Evolutionary conservation across 2,329 filamentous ascomycete genomes (phyloP), one percentile per base, ranked within the genome.

Genomic region (Exutisphaerella laricina): DNA sequence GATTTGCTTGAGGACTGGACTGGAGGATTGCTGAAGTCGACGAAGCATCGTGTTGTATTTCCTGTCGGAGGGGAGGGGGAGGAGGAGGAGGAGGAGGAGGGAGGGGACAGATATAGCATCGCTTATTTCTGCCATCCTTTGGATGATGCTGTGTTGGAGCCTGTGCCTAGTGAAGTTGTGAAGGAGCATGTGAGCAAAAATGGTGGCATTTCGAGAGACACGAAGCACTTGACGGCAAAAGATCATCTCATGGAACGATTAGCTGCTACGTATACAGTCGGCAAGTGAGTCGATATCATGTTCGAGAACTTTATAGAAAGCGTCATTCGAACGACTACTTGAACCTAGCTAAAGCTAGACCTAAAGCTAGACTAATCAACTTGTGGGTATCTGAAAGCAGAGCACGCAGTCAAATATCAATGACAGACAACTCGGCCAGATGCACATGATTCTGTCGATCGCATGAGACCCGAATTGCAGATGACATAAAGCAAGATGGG

Each of bases 1-100:
- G 82, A 86, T 58, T 55, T 85, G 23, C 67, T 86, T 10, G 84
- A 80, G 23, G 92, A 94, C 64, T 97, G 90, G 90, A 97, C 92
- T 1, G 84, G 85, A 51, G 88, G 89, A 0, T 66, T 96, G 34
- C 74, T 97, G 50, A 84, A 88, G 56, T 88, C 83, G 55, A 96
- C 90, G 0, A 79, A 96, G 4, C 92, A 97, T 61, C 74, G 90
- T 8, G 92, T 97, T 21, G 80, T 90, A 0, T 92, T 95, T 52
- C 73, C 75, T 5, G 43, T 44, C 10, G 20, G 7, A 21, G 33
- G 33, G 21, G 18, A 2, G 3, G n/a, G n/a, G n/a, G n/a, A n/a
- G n/a, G n/a, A n/a, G 62, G 48, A 48, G 56, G 17, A 60, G 70
- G 14, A 10, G 14, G 48, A 39, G 18, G 43, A 36, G 50, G 62